Evolutionary conservation across 164 flowering plant genomes (phyloP).

Genomic region (Piper longum): DNA sequence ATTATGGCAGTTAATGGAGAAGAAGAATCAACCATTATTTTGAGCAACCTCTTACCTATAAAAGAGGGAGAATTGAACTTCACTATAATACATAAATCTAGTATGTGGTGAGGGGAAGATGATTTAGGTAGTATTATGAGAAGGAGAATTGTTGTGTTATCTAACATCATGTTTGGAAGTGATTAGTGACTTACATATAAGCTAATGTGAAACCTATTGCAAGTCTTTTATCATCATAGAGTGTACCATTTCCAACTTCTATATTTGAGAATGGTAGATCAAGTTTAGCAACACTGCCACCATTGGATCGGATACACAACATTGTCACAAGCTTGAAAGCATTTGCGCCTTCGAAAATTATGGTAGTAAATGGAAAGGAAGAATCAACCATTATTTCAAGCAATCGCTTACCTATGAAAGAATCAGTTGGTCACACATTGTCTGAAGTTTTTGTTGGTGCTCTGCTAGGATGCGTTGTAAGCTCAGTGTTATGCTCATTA

Average conservation of each 20-base stretch:
- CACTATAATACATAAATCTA: too few species aligned
- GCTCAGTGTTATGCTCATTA: conserved; percentile 32
- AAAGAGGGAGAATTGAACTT: too few species aligned
- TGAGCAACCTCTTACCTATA: background rate
- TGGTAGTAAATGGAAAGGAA: conserved; percentile 7
- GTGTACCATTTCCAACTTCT: conserved; percentile 7
- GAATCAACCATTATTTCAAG: background rate
- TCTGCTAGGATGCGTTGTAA: conserved; percentile 51
- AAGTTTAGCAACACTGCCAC: conserved; percentile 8
- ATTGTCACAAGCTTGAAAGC: background rate
- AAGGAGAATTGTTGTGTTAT: too few species aligned
- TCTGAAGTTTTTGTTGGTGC: conserved; percentile 73
- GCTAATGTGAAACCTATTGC: conserved; percentile 13
- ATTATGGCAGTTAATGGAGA: conserved; percentile 4
- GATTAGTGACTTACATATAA: too few species aligned
- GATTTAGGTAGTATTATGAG: too few species aligned
- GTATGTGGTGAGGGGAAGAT: too few species aligned
- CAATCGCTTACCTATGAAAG: conserved; percentile 20
- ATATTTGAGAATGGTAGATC: conserved; percentile 13
- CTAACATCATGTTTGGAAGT: too few species aligned
- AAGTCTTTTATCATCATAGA: conserved; percentile 12
- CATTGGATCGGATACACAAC: conserved; percentile 4
- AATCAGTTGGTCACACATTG: conserved; percentile 71
- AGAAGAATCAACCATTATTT: conserved; percentile 1
- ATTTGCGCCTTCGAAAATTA: background rate